Conservation (phyloP, 73 alveolate genomes). For the Paramecium biaurelia region DNA sequence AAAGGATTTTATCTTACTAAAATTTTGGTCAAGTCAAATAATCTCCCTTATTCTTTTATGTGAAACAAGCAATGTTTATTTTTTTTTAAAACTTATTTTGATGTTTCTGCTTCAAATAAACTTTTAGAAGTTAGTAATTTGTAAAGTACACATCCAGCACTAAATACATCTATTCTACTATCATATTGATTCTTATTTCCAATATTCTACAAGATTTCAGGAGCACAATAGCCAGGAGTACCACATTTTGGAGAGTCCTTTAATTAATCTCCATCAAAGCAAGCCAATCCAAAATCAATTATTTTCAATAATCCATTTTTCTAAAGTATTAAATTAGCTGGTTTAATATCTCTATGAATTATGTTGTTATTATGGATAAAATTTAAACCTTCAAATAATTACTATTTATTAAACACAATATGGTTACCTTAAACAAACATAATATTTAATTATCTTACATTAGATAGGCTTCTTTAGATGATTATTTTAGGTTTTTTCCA, state of each 20-base stretch:
- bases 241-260: constrained; percentile 51
- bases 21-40: not conserved
- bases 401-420: not conserved
- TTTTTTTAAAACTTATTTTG: not conserved
- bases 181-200: not conserved
- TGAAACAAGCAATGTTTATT: not conserved
- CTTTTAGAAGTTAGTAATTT: not conserved
- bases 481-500: constrained; percentile 23
- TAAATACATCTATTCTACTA: not conserved
- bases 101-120: not conserved
- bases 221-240: constrained; percentile 67
- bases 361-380: constrained; percentile 18
- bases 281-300: constrained; percentile 67
- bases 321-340: constrained; percentile 6
- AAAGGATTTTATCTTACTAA: not conserved
- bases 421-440: not conserved
- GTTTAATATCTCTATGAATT: constrained; percentile 48
- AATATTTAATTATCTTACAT: not conserved
- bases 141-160: constrained; percentile 11
- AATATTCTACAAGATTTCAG: constrained; percentile 39
- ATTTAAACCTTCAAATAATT: not conserved
- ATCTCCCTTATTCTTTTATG: not conserved
- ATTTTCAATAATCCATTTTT: not conserved
- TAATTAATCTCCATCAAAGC: not conserved
- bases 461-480: not conserved